phyloP scores from a whole-genome alignment of 495 filamentous ascomycete species.

The Penicillium crystallinum region DNA sequence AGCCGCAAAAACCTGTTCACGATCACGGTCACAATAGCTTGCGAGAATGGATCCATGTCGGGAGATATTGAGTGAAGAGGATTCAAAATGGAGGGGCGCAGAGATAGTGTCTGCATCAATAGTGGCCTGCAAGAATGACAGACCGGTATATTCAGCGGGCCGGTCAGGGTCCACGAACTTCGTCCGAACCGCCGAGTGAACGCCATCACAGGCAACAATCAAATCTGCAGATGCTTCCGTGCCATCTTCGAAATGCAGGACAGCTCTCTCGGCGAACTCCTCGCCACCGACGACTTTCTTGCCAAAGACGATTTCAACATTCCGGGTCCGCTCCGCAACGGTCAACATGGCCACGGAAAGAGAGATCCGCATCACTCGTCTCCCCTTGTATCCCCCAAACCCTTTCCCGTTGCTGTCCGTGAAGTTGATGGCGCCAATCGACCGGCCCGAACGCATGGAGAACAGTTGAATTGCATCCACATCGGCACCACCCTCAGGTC shows the following conservation, averaged over 20 bases:
- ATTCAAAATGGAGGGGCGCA: slow-evolving; percentile 38
- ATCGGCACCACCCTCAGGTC: slow-evolving; percentile 39
- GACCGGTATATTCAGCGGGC: slow-evolving; percentile 50
- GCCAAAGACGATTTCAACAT: slow-evolving; percentile 36
- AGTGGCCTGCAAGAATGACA: slow-evolving; percentile 51
- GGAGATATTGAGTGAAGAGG: slow-evolving; percentile 47
- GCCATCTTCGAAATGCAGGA: slow-evolving; percentile 48
- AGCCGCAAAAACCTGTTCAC: slow-evolving; percentile 48
- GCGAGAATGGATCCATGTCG: slow-evolving; percentile 51
- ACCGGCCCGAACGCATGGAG: slow-evolving; percentile 46
- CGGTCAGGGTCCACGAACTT: slow-evolving; percentile 47
- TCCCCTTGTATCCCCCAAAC: slow-evolving; percentile 41
- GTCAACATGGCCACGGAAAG: slow-evolving; percentile 44
- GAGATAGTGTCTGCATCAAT: slow-evolving; percentile 27
- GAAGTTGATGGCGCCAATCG: slow-evolving; percentile 42
- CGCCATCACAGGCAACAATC: slow-evolving; percentile 58
- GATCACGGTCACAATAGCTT: slow-evolving; percentile 43
- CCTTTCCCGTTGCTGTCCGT: slow-evolving; percentile 33
- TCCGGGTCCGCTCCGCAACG: slow-evolving; percentile 34
- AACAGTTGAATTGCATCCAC: slow-evolving; percentile 50
- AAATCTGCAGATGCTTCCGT: slow-evolving; percentile 45
- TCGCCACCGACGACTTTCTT: slow-evolving; percentile 37
- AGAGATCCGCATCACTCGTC: slow-evolving; percentile 44
- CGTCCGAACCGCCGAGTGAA: slow-evolving; percentile 53
- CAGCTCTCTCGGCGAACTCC: slow-evolving; percentile 37